These are phyloP conservation scores for Microdochium trichocladiopsis DNA, from an alignment of 2,329 filamentous ascomycete genomes.

Conservation along the genomic window DNA sequence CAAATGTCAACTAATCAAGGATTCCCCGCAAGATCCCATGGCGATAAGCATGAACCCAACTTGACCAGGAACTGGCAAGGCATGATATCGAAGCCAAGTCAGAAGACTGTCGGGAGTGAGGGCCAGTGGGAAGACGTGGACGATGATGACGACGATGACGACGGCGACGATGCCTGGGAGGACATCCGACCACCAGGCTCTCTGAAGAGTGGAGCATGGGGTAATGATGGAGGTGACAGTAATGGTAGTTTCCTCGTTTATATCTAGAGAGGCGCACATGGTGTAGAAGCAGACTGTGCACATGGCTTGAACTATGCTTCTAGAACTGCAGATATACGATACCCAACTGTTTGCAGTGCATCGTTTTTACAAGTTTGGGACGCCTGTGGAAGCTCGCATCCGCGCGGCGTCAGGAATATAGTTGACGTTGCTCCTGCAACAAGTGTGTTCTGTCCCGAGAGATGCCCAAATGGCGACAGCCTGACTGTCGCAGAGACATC, in stretches of 20 bases:
- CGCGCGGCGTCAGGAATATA: no score
- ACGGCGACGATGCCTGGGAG: slow-evolving; percentile 20
- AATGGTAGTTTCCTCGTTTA: slow-evolving; percentile 20
- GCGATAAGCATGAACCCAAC: neutral
- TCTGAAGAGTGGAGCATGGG: slow-evolving; percentile 14
- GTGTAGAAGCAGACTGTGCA: neutral
- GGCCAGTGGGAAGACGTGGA: neutral
- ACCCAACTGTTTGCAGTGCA: no score
- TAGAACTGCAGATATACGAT: neutral
- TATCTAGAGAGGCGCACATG: slow-evolving; percentile 10
- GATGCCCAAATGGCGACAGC: no score
- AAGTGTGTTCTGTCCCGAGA: no score
- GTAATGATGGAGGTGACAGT: slow-evolving; percentile 8
- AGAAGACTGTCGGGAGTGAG: slow-evolving; percentile 10
- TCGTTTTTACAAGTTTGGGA: no score
- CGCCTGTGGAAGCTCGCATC: no score
- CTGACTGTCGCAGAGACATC: no score
- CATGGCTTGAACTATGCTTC: neutral
- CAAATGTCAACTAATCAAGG: neutral
- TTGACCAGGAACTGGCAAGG: neutral
- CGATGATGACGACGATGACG: slow-evolving; percentile 10
- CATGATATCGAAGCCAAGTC: slow-evolving; percentile 5
- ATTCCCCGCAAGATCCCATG: neutral
- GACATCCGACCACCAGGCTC: slow-evolving; percentile 18
- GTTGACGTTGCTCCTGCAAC: no score